Percentiles rank a stretch among this genome's conserved stretches.
Conservation (phyloP, 1,284 basidiomycete species). For the Apiotrichum montevideense region DNA sequence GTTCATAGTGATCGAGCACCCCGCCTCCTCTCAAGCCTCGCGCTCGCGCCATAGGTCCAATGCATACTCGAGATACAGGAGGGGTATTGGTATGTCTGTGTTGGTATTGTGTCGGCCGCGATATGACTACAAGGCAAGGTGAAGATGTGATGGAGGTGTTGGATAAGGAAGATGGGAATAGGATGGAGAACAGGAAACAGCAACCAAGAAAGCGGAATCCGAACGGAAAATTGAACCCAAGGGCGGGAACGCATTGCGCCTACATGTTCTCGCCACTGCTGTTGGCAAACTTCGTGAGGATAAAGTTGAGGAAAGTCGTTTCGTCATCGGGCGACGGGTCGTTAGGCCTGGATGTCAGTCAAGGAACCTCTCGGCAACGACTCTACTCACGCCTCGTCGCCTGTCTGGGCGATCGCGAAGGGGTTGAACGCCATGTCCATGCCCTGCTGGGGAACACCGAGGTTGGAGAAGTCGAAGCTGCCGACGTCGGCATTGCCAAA, state of each 20-base stretch:
- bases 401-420: slow-evolving; percentile 43
- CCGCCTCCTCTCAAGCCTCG: no score
- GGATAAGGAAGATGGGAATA: no score
- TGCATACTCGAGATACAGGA: slow-evolving; percentile 3
- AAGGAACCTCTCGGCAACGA: not conserved
- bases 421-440: slow-evolving; percentile 41
- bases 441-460: slow-evolving; percentile 22
- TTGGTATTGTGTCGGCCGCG: not conserved
- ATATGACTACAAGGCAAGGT: not conserved
- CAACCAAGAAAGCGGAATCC: not conserved
- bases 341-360: slow-evolving; percentile 9
- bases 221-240: not conserved
- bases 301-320: slow-evolving; percentile 41
- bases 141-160: not conserved
- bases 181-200: not conserved
- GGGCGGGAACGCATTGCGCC: not conserved
- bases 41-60: not conserved
- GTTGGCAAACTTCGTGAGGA: slow-evolving; percentile 44
- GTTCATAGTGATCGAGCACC: no score
- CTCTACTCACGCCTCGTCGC: slow-evolving; percentile 33
- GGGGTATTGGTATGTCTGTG: slow-evolving; percentile 2
- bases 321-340: slow-evolving; percentile 29
- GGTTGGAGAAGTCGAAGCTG: slow-evolving; percentile 38
- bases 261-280: slow-evolving; percentile 31
- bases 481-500: slow-evolving; percentile 31